phyloP scores from a whole-genome alignment of 2,329 filamentous ascomycete genomes.

The Laburnicola sp. region DNA sequence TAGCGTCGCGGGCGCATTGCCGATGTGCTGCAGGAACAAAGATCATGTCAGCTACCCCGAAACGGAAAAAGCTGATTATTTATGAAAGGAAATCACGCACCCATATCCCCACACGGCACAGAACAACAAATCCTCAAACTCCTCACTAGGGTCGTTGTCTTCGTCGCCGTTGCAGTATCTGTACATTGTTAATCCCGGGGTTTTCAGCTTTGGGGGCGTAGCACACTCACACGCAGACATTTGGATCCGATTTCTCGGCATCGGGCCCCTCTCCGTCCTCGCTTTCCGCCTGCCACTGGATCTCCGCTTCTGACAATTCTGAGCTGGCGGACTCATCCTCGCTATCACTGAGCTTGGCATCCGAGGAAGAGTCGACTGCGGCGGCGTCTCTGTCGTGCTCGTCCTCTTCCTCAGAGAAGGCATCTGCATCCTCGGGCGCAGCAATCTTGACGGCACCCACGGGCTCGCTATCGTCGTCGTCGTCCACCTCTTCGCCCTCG shows the following conservation, averaged over 20 bases:
- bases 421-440: constrained; percentile 24
- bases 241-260: constrained; percentile 55
- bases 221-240: constrained; percentile 65
- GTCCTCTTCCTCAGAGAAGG: constrained; percentile 45
- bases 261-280: constrained; percentile 62
- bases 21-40: constrained; percentile 72
- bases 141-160: constrained; percentile 78
- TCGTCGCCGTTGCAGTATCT: constrained; percentile 84
- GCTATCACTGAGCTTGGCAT: constrained; percentile 45
- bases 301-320: constrained; percentile 59
- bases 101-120: constrained; percentile 78
- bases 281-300: constrained; percentile 57
- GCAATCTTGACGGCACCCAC: constrained; percentile 49
- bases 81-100: constrained; percentile 58
- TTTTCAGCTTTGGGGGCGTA: constrained; percentile 6
- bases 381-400: constrained; percentile 46
- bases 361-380: constrained; percentile 41
- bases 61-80: constrained; percentile 32
- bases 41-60: constrained; percentile 52
- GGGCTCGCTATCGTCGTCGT: constrained; percentile 55
- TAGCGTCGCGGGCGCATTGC: constrained; percentile 79
- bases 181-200: constrained; percentile 24
- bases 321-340: constrained; percentile 45
- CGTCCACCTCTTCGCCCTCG: constrained; percentile 53
- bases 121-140: constrained; percentile 76